Base-by-base conservation (phyloP, 139 green algal genomes). In the Pseudopediastrum boryanum region DNA sequence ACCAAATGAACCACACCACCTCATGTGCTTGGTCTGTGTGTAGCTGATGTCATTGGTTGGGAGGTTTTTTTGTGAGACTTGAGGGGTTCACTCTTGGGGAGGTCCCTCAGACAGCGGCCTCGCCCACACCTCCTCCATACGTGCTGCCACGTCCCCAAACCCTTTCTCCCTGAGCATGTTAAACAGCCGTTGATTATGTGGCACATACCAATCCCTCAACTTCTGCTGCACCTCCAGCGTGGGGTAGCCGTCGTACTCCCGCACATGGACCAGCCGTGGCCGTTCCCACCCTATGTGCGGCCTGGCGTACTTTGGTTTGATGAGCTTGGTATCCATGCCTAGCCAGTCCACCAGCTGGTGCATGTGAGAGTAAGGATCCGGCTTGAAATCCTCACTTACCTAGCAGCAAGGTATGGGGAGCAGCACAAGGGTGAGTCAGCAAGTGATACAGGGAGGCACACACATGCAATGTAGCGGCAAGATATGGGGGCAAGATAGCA, bases 361-460 rank as follows among this genome's bases (percentile, higher is more conserved):
- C 58, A 66, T 66, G 58, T 66, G 58, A 16, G 12, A 29, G 36
- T 41, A 31, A 16, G 38, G 65, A 9, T 75, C 67, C n/a, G 27
- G 4, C 33, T 76, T 76, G 7, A 76, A 76, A 36, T 76, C 69
- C 50, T 76, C 69, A 46, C 69, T 76, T n/a, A n/a, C n/a, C n/a
- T n/a, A n/a, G n/a, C n/a, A n/a, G n/a, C n/a, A n/a, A n/a, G n/a
- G n/a, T n/a, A n/a, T n/a, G n/a, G n/a, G n/a, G n/a, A n/a, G n/a
- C n/a, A n/a, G n/a, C n/a, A n/a, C n/a, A n/a, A n/a, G n/a, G n/a
- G n/a, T n/a, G n/a, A n/a, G n/a, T n/a, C n/a, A n/a, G n/a, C n/a
- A n/a, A n/a, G n/a, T n/a, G n/a, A n/a, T n/a, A n/a, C n/a, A n/a
- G n/a, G n/a, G n/a, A n/a, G n/a, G n/a, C n/a, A n/a, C n/a, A n/a